Conservation (phyloP, 164 flowering plant species). For the Tinospora cordifolia region DNA sequence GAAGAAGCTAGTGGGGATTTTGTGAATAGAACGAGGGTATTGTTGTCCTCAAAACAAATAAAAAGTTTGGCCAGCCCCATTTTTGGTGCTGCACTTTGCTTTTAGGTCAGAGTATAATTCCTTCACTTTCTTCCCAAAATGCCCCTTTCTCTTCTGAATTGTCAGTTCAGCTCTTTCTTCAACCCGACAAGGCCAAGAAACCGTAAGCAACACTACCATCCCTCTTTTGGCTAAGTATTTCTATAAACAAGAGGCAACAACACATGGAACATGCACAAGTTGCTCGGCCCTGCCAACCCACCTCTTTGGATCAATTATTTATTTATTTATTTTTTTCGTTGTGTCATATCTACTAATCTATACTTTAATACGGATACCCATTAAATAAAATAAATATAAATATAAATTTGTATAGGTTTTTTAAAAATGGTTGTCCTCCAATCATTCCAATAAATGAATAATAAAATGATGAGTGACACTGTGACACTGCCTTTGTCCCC, state of each 20-base stretch:
- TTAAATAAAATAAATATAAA: too few relatives aligned
- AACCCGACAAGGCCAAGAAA: slow-evolving; percentile 15
- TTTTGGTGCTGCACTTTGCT: too few relatives aligned
- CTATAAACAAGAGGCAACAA: background rate
- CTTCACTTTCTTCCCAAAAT: background rate
- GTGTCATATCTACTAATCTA: background rate
- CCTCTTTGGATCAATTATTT: background rate
- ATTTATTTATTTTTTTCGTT: background rate
- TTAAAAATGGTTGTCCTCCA: slow-evolving; percentile 8
- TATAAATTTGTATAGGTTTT: background rate
- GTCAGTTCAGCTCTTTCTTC: slow-evolving; percentile 21
- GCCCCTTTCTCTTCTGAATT: slow-evolving; percentile 5
- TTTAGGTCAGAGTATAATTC: background rate
- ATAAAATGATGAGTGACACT: background rate
- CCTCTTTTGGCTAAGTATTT: slow-evolving; percentile 3
- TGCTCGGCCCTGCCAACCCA: background rate
- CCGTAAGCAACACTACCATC: background rate
- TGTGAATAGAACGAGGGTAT: background rate
- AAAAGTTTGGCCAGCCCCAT: background rate
- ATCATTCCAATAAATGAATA: slow-evolving; percentile 9
- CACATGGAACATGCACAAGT: slow-evolving; percentile 6
- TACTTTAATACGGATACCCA: too few relatives aligned
- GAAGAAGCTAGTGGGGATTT: background rate
- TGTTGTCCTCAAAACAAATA: slow-evolving; percentile 1
- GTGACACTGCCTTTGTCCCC: slow-evolving; percentile 13